A percentile compares a stretch with the other conserved stretches of the same genome.
Evolutionary conservation across 805 yeast species (phyloP).

Genomic region (Cyberlindnera euphorbiiphila): DNA sequence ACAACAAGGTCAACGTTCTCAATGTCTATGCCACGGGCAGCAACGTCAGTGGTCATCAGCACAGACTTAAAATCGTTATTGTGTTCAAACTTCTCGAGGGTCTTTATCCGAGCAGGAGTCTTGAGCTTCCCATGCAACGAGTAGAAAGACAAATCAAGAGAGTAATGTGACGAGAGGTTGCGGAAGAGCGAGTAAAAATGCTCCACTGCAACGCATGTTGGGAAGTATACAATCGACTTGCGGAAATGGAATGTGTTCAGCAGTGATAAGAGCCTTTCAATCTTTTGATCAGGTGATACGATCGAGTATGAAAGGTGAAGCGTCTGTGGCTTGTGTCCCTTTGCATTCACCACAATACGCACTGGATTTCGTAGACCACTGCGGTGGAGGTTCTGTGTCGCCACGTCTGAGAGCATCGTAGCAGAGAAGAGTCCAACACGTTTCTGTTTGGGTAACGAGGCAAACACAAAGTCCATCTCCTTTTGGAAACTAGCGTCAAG

Average conservation of each 20-base stretch:
- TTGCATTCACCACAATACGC: conserved; percentile 69
- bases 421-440: conserved; percentile 95
- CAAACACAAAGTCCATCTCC: conserved; percentile 65
- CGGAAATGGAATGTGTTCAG: conserved; percentile 53
- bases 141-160: conserved; percentile 41
- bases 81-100: conserved; percentile 52
- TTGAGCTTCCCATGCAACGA: conserved; percentile 90
- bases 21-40: conserved; percentile 94
- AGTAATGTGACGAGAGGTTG: conserved; percentile 30
- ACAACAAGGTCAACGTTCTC: conserved; percentile 92
- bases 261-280: conserved; percentile 54
- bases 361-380: conserved; percentile 95
- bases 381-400: conserved; percentile 72
- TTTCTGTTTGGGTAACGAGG: conserved; percentile 79
- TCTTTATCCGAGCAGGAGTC: conserved; percentile 73
- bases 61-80: conserved; percentile 44
- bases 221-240: conserved; percentile 87
- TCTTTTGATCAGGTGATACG: conserved; percentile 55
- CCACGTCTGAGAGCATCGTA: conserved; percentile 63
- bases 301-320: conserved; percentile 59
- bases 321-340: conserved; percentile 52
- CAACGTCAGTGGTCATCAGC: conserved; percentile 93
- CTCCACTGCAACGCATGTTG: conserved; percentile 83
- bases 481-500: conserved; percentile 71
- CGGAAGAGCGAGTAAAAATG: conserved; percentile 62